Evolutionary conservation across 768 basidiomycete genomes (phyloP).

Genomic region (Pleurotus platypus): DNA sequence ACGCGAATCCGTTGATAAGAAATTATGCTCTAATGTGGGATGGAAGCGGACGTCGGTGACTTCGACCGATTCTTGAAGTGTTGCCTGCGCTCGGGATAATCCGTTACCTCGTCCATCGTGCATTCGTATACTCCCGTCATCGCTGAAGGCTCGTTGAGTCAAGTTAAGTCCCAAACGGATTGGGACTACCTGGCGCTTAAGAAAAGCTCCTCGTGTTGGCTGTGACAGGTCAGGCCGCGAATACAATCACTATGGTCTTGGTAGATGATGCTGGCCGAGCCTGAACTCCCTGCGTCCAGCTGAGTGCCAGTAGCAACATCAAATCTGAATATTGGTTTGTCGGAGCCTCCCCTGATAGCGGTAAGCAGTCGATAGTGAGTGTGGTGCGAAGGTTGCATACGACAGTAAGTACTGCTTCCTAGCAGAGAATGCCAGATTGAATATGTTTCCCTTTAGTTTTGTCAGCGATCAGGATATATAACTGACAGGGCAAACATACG

Average conservation of each 20-base stretch:
- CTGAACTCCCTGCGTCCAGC: background rate
- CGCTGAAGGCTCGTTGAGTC: constrained; percentile 37
- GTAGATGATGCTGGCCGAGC: background rate
- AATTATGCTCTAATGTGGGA: constrained; percentile 64
- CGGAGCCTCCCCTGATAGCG: constrained; percentile 48
- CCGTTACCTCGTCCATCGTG: constrained; percentile 49
- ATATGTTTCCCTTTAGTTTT: constrained; percentile 58
- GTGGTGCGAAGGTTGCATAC: constrained; percentile 34
- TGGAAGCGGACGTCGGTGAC: constrained; percentile 67
- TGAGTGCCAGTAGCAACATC: constrained; percentile 31
- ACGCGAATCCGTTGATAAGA: constrained; percentile 56
- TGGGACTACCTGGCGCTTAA: constrained; percentile 59
- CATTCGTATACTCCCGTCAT: constrained; percentile 64
- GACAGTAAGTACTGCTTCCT: constrained; percentile 60
- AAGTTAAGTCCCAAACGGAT: constrained; percentile 3
- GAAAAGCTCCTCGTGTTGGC: constrained; percentile 64
- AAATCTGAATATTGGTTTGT: constrained; percentile 48
- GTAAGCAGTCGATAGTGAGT: constrained; percentile 6
- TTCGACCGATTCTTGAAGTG: constrained; percentile 48
- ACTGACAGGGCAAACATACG: constrained; percentile 23
- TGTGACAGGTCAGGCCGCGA: constrained; percentile 62
- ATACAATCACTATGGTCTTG: constrained; percentile 39
- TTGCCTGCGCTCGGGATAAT: constrained; percentile 40
- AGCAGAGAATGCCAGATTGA: constrained; percentile 69
- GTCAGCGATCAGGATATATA: constrained; percentile 8